Evolutionary conservation across 331 rosid genomes (phyloP).

Genomic region (Arachis monticola): DNA sequence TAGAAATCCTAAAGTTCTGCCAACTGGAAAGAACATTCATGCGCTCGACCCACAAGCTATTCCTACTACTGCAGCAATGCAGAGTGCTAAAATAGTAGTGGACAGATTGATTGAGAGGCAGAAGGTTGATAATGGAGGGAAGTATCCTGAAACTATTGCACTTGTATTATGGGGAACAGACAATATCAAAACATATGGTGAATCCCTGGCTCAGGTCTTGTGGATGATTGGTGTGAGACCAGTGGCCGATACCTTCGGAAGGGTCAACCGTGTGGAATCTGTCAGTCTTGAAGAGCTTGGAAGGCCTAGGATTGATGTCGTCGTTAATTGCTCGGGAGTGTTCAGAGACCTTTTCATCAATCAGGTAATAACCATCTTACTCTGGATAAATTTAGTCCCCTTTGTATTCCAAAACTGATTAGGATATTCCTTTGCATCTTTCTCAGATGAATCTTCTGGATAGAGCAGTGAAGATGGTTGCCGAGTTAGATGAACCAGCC

Average conservation of each 20-base stretch:
- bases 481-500: slow-evolving; percentile 86
- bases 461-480: slow-evolving; percentile 96
- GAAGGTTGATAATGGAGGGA: slow-evolving; percentile 86
- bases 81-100: slow-evolving; percentile 90
- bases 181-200: slow-evolving; percentile 92
- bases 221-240: slow-evolving; percentile 95
- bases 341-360: slow-evolving; percentile 97
- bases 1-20: slow-evolving; percentile 89
- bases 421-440: not conserved
- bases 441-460: slow-evolving; percentile 95
- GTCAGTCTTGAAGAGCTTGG: slow-evolving; percentile 93
- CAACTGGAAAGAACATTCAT: slow-evolving; percentile 95
- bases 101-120: slow-evolving; percentile 95
- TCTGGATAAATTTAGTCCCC: slow-evolving; percentile 11
- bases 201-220: slow-evolving; percentile 89
- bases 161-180: slow-evolving; percentile 99
- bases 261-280: slow-evolving; percentile 81
- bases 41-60: slow-evolving; percentile 95
- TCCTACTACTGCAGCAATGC: slow-evolving; percentile 93
- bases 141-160: slow-evolving; percentile 92
- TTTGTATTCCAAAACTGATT: slow-evolving; percentile 13
- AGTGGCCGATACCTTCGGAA: slow-evolving; percentile 76
- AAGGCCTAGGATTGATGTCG: slow-evolving; percentile 97
- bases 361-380: slow-evolving; percentile 59
- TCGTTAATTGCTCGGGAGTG: slow-evolving; percentile 94